A percentile compares a stretch with the other conserved stretches of the same genome.
These are phyloP conservation scores for Exophiala sp. DNA, from an alignment of 2,329 filamentous ascomycete genomes.

Conservation along the genomic window DNA sequence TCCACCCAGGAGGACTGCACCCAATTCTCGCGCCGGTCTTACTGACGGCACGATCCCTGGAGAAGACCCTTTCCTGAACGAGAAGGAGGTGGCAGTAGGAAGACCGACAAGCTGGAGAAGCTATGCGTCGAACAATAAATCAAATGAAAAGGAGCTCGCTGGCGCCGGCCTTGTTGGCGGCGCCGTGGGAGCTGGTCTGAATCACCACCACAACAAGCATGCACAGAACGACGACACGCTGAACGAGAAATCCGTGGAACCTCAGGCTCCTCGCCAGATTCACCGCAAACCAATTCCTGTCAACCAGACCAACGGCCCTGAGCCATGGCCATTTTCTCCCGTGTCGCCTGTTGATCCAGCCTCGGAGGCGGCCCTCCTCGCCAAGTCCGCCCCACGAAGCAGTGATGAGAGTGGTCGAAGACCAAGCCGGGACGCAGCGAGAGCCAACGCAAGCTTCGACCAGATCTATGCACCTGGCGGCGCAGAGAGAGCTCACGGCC, in stretches of 20 bases:
- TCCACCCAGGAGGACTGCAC: conserved; percentile 24
- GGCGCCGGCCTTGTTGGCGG: conserved; percentile 22
- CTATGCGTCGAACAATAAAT: not conserved
- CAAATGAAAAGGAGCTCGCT: conserved; percentile 3
- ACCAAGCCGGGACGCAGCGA: conserved; percentile 14
- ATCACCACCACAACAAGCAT: conserved; percentile 10
- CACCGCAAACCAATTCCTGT: conserved; percentile 21
- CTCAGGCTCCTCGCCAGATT: conserved; percentile 3
- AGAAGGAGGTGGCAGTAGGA: conserved; percentile 1
- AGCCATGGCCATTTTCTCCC: conserved; percentile 23
- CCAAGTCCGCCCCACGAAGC: not conserved
- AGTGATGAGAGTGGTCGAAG: conserved; percentile 9
- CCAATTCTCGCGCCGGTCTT: conserved; percentile 19
- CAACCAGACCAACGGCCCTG: conserved; percentile 14
- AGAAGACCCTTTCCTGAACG: conserved; percentile 15
- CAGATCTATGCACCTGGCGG: conserved; percentile 7
- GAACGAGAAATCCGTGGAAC: not conserved
- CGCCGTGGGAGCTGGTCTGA: conserved; percentile 17
- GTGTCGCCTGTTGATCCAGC: conserved; percentile 16
- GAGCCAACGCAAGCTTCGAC: conserved; percentile 20
- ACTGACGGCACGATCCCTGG: conserved; percentile 16
- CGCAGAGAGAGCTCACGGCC: not conserved
- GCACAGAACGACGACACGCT: conserved; percentile 6
- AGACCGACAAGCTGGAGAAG: conserved; percentile 6
- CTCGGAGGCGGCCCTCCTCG: not conserved